These are phyloP conservation scores for Meyerozyma carpophila DNA, from an alignment of 1,139 yeast genomes.

Conservation along the genomic window DNA sequence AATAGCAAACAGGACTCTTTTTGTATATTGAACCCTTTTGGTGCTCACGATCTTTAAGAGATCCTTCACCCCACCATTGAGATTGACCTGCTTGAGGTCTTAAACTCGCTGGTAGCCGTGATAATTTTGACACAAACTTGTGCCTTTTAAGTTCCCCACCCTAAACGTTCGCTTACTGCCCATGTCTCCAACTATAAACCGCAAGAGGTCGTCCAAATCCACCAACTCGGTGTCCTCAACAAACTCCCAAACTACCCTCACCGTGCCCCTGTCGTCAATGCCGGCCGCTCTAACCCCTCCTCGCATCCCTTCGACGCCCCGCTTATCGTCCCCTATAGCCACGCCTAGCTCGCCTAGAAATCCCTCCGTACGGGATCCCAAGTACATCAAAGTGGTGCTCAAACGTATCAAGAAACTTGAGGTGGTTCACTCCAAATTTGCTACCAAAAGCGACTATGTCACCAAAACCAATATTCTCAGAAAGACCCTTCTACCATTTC, in stretches of 20 bases:
- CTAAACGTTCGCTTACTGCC: neutral
- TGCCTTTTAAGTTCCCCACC: neutral
- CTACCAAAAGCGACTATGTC: slow-evolving; percentile 45
- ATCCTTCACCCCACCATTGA: neutral
- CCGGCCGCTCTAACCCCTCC: neutral
- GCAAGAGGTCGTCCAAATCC: neutral
- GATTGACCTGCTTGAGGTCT: neutral
- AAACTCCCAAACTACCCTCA: neutral
- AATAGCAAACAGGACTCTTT: no score
- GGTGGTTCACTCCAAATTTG: slow-evolving; percentile 42
- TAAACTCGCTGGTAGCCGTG: neutral
- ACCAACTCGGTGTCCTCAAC: neutral
- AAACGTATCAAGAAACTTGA: slow-evolving; percentile 42
- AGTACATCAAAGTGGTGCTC: slow-evolving; percentile 9
- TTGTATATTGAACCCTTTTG: neutral
- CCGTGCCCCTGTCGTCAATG: neutral
- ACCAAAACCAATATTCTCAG: slow-evolving; percentile 64
- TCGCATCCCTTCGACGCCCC: neutral
- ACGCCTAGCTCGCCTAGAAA: neutral
- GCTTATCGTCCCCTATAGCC: neutral
- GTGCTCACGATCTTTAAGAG: neutral
- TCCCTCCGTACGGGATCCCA: neutral
- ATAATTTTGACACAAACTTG: neutral
- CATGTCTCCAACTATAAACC: neutral
- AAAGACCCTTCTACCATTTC: slow-evolving; percentile 59